Evolutionary conservation across 108 stramenopile genomes (phyloP), one percentile per base, ranked within the genome.

Genomic region (Cyclotella distinguenda): DNA sequence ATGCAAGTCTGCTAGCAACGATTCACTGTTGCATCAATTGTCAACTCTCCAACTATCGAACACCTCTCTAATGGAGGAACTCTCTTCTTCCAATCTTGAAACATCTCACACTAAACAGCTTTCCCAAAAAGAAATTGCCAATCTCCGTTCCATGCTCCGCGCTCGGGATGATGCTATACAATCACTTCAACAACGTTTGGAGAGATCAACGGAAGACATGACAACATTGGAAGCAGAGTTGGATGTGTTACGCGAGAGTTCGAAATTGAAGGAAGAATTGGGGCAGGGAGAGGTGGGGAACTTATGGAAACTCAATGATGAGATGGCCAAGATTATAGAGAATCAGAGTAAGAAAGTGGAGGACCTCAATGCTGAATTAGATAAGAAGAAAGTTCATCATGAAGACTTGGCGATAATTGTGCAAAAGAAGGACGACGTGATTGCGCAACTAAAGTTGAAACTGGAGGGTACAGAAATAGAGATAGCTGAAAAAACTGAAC

Each of bases 161-260:
- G 45, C 75, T 7, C 21, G 62, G 11, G 75, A 77, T 34, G 75
- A 77, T 15, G 57, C 69, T 26, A 77, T 77, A 35, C 70, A 64
- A 55, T 64, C 52, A 31, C 43, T 77, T 21, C 75, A 77, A 35
- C 28, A 16, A 32, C 44, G 64, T 4, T 21, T 71, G 13, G 69
- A 70, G 21, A 56, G 52, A 40, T 32, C 39, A 0, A 54, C 45
- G 19, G 35, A 49, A n/a, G 69, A 71, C 1, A 64, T 71, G 63
- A 70, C 70, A 5, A 33, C 46, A 28, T 59, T 77, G 69, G 75
- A 77, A 28, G 55, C 31, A 10, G 75, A 77, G 46, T 25, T 77
- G n/a, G 75, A 77, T 35, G 31, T 6, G 10, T 44, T 77, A 26
- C 62, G 70, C 10, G 53, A 34, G 16, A 42, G 43, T 22, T 32